phyloP scores from a whole-genome alignment of 139 green algal species.

The Chlamydomonas incerta region DNA sequence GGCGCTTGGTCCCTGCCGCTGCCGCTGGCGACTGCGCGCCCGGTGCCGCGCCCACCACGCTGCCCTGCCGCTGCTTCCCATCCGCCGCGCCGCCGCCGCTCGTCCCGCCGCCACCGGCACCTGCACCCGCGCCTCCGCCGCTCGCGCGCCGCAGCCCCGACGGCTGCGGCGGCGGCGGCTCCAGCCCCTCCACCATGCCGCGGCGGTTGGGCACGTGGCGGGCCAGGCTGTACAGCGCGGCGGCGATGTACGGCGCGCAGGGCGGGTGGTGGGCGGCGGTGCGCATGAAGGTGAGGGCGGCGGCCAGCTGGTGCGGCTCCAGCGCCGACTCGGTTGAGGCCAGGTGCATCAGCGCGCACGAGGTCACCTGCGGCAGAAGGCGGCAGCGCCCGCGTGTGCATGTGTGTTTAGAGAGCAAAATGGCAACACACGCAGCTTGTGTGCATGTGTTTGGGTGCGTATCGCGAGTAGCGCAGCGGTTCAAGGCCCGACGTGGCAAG shows the following conservation, averaged over 20 bases:
- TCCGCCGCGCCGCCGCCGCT: too few relatives aligned
- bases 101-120: too few relatives aligned
- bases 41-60: too few relatives aligned
- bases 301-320: neutral
- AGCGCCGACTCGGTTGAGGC: neutral
- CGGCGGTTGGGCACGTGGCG: constrained; percentile 34
- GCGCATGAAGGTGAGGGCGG: constrained; percentile 23
- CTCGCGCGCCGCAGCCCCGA: neutral
- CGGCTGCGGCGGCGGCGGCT: neutral
- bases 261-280: constrained; percentile 4
- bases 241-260: constrained; percentile 19
- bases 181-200: constrained; percentile 28
- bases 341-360: constrained; percentile 21
- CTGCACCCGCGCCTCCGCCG: neutral
- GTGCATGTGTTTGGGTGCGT: too few relatives aligned
- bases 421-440: too few relatives aligned
- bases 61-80: too few relatives aligned
- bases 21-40: neutral
- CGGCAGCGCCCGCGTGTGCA: too few relatives aligned
- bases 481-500: too few relatives aligned
- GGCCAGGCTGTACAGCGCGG: constrained; percentile 14
- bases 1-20: neutral
- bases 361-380: neutral
- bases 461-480: too few relatives aligned
- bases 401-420: too few relatives aligned